phyloP scores from a whole-genome alignment of 2,329 filamentous ascomycete genomes.

The Ceratocystis lukuohia region DNA sequence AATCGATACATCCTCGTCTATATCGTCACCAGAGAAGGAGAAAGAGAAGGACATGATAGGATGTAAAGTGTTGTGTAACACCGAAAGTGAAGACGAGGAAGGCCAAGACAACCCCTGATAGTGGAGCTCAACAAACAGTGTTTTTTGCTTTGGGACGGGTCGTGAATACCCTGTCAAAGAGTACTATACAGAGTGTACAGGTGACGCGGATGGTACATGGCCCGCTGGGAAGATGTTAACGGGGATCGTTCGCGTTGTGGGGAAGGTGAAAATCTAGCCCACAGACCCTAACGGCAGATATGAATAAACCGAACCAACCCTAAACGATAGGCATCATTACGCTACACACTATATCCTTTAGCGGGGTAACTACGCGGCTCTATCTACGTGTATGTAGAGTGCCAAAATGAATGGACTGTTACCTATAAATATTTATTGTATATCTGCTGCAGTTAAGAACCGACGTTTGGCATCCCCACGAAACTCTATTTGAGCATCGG shows the following conservation, averaged over 20 bases:
- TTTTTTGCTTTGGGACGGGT: not conserved
- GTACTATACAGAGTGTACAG: no score
- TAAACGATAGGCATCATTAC: not conserved
- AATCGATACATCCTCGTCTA: slow-evolving; percentile 35
- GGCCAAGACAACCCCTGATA: not conserved
- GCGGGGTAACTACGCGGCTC: no score
- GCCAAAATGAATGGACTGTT: no score
- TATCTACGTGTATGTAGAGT: no score
- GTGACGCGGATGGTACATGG: no score
- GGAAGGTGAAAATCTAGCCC: not conserved
- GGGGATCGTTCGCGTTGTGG: not conserved
- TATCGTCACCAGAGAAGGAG: slow-evolving; percentile 50
- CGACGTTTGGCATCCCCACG: no score
- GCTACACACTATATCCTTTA: no score
- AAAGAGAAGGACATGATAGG: slow-evolving; percentile 42
- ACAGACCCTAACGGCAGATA: not conserved
- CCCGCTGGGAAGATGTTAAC: not conserved
- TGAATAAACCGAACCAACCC: not conserved
- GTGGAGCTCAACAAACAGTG: not conserved
- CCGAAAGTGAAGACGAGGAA: not conserved
- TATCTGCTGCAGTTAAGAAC: no score
- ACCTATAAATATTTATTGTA: no score
- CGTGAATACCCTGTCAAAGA: no score
- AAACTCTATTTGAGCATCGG: no score
- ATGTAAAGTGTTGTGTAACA: not conserved